Base-by-base conservation (phyloP, 2,329 filamentous ascomycete species). In the Thelonectria discophora region DNA sequence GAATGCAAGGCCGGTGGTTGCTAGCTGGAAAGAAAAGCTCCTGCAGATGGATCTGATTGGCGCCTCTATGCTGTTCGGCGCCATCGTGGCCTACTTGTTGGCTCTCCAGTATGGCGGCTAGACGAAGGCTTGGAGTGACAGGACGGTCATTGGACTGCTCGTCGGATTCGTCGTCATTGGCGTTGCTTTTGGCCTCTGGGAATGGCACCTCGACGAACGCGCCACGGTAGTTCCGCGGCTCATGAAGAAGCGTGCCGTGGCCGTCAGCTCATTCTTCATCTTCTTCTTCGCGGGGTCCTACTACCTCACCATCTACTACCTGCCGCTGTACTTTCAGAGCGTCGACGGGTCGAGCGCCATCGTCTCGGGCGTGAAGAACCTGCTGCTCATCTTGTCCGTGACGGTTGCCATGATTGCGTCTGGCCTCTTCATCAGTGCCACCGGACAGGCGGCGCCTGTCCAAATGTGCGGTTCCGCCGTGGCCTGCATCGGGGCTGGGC, bases 11-110 rank as follows among this genome's bases (percentile, higher is more conserved):
- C 79, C 79, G 2, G 72, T 68, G 18, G 51, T 75, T 58, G 74
- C 78, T 2, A 65, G 76, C 1, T 65, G 80, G 6, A 67, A 70
- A 7, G 79, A 83, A 65, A 83, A 83, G 72, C 52, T 83, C n/a
- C 70, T 78, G 0, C 80, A 84, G 64, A 80, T 85, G 74, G 83
- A 85, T 63, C 74, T 79, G 3, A 58, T 79, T 1, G 83, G 82
- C 2, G 75, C 78, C 6, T 69, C 77, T 18, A 67, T 83, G 39
- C 71, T 85, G 45, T 79, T 85, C 78, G 74, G 74, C 65, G 71
- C 75, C 68, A 72, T 78, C 72, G 65, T 83, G 70, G 71, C 74
- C 66, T 77, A 79, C 63, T 74, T 84, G 51, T 74, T 84, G 3
- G 81, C 80, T 15, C 72, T 84, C 1, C 80, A 83, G 67, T 83